Evolutionary conservation across 345 rosid species (phyloP).

Genomic region (Acer negundo): DNA sequence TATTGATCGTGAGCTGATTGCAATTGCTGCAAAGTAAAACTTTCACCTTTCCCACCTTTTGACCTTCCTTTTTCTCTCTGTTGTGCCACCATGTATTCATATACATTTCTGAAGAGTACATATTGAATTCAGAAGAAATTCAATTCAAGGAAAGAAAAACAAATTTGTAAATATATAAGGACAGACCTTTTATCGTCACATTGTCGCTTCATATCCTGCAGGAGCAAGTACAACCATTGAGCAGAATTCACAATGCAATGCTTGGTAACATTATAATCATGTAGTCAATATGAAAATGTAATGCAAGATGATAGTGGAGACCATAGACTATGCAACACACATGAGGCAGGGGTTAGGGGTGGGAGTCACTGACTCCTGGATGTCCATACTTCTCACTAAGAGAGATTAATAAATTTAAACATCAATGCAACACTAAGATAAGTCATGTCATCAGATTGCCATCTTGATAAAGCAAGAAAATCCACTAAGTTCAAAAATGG

Average conservation of each 20-base stretch:
- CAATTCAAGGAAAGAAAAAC: conserved; percentile 20
- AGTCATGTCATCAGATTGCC: background rate
- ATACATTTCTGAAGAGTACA: conserved; percentile 59
- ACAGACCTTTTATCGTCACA: conserved; percentile 92
- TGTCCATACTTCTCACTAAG: background rate
- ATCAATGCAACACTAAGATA: background rate
- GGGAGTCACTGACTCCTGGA: background rate
- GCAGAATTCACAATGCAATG: conserved; percentile 15
- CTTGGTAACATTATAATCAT: background rate
- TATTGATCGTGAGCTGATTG: conserved; percentile 76
- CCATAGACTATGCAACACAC: conserved; percentile 6
- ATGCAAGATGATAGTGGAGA: conserved; percentile 1
- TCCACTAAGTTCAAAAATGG: background rate
- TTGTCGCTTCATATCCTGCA: conserved; percentile 98
- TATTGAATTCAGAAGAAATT: conserved; percentile 27
- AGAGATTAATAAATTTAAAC: conserved; percentile 10
- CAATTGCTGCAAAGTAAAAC: conserved; percentile 51
- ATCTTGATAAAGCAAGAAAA: background rate
- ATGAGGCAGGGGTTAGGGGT: background rate
- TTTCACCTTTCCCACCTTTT: conserved; percentile 74
- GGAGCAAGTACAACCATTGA: conserved; percentile 24
- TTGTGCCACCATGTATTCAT: conserved; percentile 73
- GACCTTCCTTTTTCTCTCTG: conserved; percentile 81
- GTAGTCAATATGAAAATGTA: background rate
- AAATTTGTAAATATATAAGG: conserved; percentile 13